phyloP scores from a whole-genome alignment of 306 rosid genomes.

The Vicia sativa region DNA sequence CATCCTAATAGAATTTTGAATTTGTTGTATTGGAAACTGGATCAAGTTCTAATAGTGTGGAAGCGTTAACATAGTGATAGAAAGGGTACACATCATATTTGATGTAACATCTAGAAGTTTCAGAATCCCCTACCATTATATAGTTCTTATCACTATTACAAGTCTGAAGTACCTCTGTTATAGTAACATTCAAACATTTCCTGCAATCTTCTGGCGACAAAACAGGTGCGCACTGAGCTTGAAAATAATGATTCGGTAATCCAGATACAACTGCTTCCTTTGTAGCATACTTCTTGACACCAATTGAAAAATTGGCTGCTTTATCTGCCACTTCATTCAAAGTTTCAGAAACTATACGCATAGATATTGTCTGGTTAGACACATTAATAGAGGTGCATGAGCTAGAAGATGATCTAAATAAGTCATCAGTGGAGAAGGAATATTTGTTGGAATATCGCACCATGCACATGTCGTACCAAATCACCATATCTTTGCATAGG shows the following conservation, averaged over 20 bases:
- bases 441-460: neutral
- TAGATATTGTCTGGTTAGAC: neutral
- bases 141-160: neutral
- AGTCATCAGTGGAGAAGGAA: neutral
- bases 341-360: neutral
- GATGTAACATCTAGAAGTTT: neutral
- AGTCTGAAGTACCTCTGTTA: neutral
- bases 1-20: too few relatives aligned
- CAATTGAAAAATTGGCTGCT: neutral
- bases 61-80: neutral
- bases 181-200: neutral
- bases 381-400: neutral
- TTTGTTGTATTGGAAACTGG: neutral
- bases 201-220: neutral
- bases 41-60: neutral
- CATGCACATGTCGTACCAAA: neutral
- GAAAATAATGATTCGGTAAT: neutral
- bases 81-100: neutral
- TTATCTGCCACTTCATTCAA: neutral
- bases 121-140: neutral
- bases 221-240: constrained; percentile 9
- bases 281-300: neutral
- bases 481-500: neutral
- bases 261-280: neutral
- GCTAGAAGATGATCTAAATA: neutral